phyloP scores from a whole-genome alignment of 352 stramenopile genomes.

The Plasmopara halstedii region DNA sequence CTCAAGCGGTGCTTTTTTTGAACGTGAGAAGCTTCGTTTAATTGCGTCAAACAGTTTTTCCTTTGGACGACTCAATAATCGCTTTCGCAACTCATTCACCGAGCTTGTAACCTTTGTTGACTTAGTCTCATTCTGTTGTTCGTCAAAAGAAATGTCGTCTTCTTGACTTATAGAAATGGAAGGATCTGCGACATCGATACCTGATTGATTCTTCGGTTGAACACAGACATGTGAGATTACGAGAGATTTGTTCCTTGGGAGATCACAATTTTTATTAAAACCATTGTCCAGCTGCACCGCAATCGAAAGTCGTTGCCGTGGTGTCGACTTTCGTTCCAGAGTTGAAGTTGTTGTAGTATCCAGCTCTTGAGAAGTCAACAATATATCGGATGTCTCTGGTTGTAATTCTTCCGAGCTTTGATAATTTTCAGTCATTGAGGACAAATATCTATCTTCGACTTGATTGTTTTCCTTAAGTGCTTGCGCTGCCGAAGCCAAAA shows the following conservation, averaged over 20 bases:
- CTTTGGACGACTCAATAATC: slow-evolving; percentile 49
- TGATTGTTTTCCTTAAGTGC: slow-evolving; percentile 8
- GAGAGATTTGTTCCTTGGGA: slow-evolving; percentile 4
- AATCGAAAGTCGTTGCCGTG: slow-evolving; percentile 40
- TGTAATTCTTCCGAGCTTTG: slow-evolving; percentile 12
- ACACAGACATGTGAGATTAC: slow-evolving; percentile 7
- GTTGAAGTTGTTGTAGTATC: slow-evolving; percentile 1
- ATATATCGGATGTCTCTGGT: slow-evolving; percentile 24
- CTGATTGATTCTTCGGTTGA: slow-evolving; percentile 17
- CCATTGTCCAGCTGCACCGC: slow-evolving; percentile 44
- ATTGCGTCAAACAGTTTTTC: slow-evolving; percentile 62
- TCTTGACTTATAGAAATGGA: not conserved
- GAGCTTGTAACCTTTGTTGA: slow-evolving; percentile 5
- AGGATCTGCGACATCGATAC: not conserved
- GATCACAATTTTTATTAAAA: slow-evolving; percentile 21
- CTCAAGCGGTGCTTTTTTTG: slow-evolving; percentile 15
- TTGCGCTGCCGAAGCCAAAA: not conserved
- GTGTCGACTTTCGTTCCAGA: slow-evolving; percentile 26
- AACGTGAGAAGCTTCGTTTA: slow-evolving; percentile 33
- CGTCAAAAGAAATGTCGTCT: not conserved
- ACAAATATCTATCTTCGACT: not conserved
- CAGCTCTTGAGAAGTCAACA: slow-evolving; percentile 5
- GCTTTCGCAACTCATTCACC: slow-evolving; percentile 3
- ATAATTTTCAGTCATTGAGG: slow-evolving; percentile 1
- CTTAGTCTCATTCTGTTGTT: slow-evolving; percentile 6